Conservation (phyloP, 345 rosid species). For the rapeseed (Brassica napus) region DNA sequence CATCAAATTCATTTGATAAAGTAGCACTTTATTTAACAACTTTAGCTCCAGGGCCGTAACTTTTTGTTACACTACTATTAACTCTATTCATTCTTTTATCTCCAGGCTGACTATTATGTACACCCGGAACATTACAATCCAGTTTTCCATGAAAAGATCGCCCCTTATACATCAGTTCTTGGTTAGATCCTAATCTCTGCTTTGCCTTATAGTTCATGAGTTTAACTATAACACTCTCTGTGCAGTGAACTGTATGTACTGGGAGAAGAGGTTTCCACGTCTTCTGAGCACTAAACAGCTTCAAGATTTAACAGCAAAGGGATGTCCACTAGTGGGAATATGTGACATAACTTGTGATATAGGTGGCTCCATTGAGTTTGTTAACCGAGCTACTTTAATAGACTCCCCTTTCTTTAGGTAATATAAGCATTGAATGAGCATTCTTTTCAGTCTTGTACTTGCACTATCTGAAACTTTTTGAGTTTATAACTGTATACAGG, state of each 20-base stretch:
- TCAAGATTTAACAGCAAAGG: slow-evolving; percentile 60
- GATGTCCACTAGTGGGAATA: slow-evolving; percentile 81
- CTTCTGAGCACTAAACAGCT: slow-evolving; percentile 69
- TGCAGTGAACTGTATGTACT: slow-evolving; percentile 95
- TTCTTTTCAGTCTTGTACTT: neutral
- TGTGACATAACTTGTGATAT: slow-evolving; percentile 92
- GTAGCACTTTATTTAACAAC: slow-evolving; percentile 39
- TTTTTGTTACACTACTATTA: neutral
- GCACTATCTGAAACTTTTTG: neutral
- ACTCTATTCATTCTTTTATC: slow-evolving; percentile 19
- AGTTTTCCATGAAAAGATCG: slow-evolving; percentile 71
- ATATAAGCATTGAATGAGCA: neutral
- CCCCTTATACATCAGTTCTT: slow-evolving; percentile 78
- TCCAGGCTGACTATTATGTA: slow-evolving; percentile 88
- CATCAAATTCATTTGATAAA: slow-evolving; percentile 70
- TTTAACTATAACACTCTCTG: too few relatives aligned
- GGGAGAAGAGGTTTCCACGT: slow-evolving; percentile 90
- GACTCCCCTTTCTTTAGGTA: slow-evolving; percentile 91
- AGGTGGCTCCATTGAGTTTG: slow-evolving; percentile 85
- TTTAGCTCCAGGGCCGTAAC: neutral
- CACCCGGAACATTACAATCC: slow-evolving; percentile 89
- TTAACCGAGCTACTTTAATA: slow-evolving; percentile 67
- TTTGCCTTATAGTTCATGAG: neutral
- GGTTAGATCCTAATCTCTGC: slow-evolving; percentile 53
- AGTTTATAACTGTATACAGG: slow-evolving; percentile 40